These are phyloP conservation scores for Solidago caesia DNA, from an alignment of 129 eudicot species.

Conservation along the genomic window DNA sequence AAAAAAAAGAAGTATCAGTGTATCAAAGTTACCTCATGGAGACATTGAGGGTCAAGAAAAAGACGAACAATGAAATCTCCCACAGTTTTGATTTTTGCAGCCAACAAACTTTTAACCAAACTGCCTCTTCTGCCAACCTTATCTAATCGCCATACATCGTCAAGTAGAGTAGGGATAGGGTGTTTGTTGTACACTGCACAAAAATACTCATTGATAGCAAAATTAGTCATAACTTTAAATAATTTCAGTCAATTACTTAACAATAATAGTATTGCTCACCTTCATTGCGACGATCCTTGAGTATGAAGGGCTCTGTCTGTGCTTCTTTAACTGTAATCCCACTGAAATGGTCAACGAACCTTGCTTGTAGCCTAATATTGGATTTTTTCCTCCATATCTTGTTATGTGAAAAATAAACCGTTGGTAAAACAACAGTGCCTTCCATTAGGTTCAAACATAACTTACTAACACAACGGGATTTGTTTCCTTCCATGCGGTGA, in stretches of 20 bases:
- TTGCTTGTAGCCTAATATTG: constrained; percentile 68
- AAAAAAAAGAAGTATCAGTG: neutral
- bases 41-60: no score
- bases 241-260: neutral
- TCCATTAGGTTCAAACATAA: constrained; percentile 39
- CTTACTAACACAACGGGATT: constrained; percentile 51
- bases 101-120: neutral
- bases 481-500: constrained; percentile 56
- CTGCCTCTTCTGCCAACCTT: constrained; percentile 31
- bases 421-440: constrained; percentile 55
- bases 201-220: constrained; percentile 10
- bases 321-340: constrained; percentile 66
- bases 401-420: constrained; percentile 54
- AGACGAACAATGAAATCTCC: no score
- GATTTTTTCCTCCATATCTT: constrained; percentile 67
- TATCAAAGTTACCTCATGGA: no score
- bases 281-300: constrained; percentile 70
- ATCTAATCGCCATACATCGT: no score
- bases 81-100: no score
- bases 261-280: constrained; percentile 40
- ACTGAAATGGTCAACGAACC: constrained; percentile 42
- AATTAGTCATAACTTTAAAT: neutral
- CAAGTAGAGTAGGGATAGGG: constrained; percentile 23
- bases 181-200: constrained; percentile 41
- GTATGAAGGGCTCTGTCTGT: constrained; percentile 59